Evolutionary conservation across 2,329 filamentous ascomycete genomes (phyloP).

Genomic region (Fusarium coffeatum): DNA sequence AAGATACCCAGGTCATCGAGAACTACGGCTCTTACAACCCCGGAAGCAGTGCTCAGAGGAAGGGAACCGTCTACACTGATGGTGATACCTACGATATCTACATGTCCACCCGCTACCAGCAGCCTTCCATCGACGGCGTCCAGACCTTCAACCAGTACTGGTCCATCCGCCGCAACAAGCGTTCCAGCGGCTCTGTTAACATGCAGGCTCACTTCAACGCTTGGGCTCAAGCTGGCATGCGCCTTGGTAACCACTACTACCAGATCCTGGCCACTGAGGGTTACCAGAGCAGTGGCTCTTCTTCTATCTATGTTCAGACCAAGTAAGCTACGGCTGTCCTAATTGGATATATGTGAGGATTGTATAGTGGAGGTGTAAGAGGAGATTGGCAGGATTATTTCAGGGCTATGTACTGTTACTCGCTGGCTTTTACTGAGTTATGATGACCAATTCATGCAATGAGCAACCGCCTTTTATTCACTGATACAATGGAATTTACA

Average conservation of each 20-base stretch:
- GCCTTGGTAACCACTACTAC: slow-evolving; percentile 21
- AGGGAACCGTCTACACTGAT: slow-evolving; percentile 19
- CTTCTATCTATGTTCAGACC: slow-evolving; percentile 19
- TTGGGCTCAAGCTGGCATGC: slow-evolving; percentile 11
- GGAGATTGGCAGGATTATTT: background rate
- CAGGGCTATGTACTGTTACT: background rate
- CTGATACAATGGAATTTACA: background rate
- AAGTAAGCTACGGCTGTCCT: background rate
- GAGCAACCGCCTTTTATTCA: background rate
- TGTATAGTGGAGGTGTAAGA: background rate
- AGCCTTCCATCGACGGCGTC: background rate
- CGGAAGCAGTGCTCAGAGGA: background rate
- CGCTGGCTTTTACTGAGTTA: background rate
- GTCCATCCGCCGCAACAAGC: slow-evolving; percentile 24
- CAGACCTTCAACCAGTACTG: slow-evolving; percentile 30
- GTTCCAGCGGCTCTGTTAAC: slow-evolving; percentile 9
- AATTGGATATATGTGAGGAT: background rate
- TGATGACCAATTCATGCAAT: background rate
- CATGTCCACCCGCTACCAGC: background rate
- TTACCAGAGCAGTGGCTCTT: slow-evolving; percentile 25
- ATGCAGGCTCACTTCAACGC: slow-evolving; percentile 26
- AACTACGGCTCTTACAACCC: slow-evolving; percentile 14
- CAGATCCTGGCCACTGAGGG: slow-evolving; percentile 20
- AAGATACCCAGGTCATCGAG: slow-evolving; percentile 1
- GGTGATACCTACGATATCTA: slow-evolving; percentile 22